A percentile compares a stretch with the other conserved stretches of the same genome.
These are phyloP conservation scores for Fusarium tuaranense DNA, from an alignment of 2,329 filamentous ascomycete genomes.

Conservation along the genomic window DNA sequence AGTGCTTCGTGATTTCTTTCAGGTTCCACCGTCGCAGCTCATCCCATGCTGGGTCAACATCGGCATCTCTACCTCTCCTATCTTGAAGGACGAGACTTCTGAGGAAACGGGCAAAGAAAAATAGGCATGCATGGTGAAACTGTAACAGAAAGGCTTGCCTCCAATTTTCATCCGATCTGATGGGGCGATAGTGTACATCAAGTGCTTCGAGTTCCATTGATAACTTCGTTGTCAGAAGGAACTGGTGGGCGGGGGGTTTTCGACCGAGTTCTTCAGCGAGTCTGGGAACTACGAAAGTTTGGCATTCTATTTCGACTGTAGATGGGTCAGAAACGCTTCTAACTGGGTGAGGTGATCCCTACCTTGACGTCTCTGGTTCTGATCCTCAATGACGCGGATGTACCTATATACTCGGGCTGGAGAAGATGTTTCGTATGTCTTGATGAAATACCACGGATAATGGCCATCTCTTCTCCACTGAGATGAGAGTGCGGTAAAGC, in stretches of 20 bases:
- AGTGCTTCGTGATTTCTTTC: neutral
- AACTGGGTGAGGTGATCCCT: neutral
- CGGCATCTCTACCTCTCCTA: neutral
- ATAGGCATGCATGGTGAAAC: neutral
- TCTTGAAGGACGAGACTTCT: neutral
- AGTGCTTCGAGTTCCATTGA: neutral
- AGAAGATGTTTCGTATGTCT: neutral
- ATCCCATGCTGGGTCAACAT: neutral
- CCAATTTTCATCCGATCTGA: neutral
- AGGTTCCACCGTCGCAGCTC: constrained; percentile 1
- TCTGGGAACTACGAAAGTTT: neutral
- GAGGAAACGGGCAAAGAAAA: neutral
- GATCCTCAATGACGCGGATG: neutral
- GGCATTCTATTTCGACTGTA: neutral
- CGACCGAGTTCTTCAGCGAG: neutral
- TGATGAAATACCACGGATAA: neutral
- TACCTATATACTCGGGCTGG: neutral
- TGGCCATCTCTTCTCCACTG: neutral
- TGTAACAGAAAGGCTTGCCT: neutral
- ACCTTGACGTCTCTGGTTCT: neutral
- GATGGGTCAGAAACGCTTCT: neutral
- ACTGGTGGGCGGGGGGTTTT: neutral
- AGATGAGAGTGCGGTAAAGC: neutral
- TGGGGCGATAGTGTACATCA: neutral
- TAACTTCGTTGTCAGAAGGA: neutral